These are phyloP conservation scores for Phytophthora macrochlamydospora DNA, from an alignment of 352 stramenopile species.

Conservation along the genomic window DNA sequence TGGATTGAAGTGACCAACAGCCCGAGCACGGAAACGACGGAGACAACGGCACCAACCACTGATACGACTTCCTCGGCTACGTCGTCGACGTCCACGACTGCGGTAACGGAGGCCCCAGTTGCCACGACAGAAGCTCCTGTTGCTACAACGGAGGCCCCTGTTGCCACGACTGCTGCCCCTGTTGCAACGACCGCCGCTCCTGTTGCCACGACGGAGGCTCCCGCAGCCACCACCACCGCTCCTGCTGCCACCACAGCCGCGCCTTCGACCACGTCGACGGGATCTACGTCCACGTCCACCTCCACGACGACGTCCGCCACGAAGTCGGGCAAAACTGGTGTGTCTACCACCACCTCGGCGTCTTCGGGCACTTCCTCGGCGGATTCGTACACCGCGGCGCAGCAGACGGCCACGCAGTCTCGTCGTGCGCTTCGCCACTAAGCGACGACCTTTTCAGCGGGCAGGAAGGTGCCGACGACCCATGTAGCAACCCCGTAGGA, in stretches of 20 bases:
- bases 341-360: constrained; percentile 6
- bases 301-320: constrained; percentile 8
- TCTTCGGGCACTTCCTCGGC: constrained; percentile 19
- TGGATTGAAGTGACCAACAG: constrained; percentile 33
- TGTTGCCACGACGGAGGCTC: not conserved
- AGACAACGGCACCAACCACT: not conserved
- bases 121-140: not conserved
- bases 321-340: constrained; percentile 20
- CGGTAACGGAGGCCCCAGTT: not conserved
- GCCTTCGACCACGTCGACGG: not conserved
- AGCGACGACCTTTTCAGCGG: constrained; percentile 7
- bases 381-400: constrained; percentile 24
- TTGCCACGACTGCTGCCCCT: constrained; percentile 1
- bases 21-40: constrained; percentile 17
- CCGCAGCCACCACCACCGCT: not conserved
- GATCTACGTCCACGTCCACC: constrained; percentile 3
- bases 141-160: not conserved
- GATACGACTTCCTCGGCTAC: constrained; percentile 7
- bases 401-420: constrained; percentile 24
- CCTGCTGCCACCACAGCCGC: not conserved
- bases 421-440: constrained; percentile 26
- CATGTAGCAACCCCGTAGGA: too few relatives aligned
- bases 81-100: constrained; percentile 3
- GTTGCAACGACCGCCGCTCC: not conserved
- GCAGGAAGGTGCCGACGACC: constrained; percentile 1